phyloP scores from a whole-genome alignment of 768 basidiomycete species.

The Amanita polypyramis region DNA sequence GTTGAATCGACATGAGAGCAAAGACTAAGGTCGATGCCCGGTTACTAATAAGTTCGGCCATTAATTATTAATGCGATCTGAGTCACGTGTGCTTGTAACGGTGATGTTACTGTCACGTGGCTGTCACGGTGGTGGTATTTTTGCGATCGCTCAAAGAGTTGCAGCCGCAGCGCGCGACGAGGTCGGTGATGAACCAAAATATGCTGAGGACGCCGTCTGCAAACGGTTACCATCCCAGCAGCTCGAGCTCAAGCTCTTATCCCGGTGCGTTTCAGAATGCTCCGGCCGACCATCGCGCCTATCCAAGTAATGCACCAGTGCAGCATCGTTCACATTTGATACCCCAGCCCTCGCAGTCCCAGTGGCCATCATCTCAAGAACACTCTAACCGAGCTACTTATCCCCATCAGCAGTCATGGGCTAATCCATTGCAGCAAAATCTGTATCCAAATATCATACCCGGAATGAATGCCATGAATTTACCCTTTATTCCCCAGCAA shows the following conservation, averaged over 20 bases:
- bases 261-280: slow-evolving; percentile 17
- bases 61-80: background rate
- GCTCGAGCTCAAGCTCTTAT: slow-evolving; percentile 24
- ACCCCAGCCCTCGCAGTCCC: slow-evolving; percentile 15
- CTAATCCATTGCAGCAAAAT: slow-evolving; percentile 24
- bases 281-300: slow-evolving; percentile 11
- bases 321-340: slow-evolving; percentile 19
- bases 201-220: slow-evolving; percentile 10
- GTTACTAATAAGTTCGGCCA: too few relatives aligned
- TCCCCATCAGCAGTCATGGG: slow-evolving; percentile 20
- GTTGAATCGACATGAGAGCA: slow-evolving; percentile 21
- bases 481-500: slow-evolving; percentile 39
- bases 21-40: background rate
- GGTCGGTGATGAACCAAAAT: slow-evolving; percentile 4
- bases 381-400: slow-evolving; percentile 11
- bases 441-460: slow-evolving; percentile 21
- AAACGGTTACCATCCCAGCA: slow-evolving; percentile 22
- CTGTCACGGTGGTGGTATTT: background rate
- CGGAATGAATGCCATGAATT: slow-evolving; percentile 24
- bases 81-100: background rate
- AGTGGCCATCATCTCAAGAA: slow-evolving; percentile 20
- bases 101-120: too few relatives aligned
- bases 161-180: slow-evolving; percentile 5
- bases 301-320: slow-evolving; percentile 11
- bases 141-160: background rate